These are phyloP conservation scores for Sphagnurus paluster DNA, from an alignment of 1,284 basidiomycete genomes.

Conservation along the genomic window DNA sequence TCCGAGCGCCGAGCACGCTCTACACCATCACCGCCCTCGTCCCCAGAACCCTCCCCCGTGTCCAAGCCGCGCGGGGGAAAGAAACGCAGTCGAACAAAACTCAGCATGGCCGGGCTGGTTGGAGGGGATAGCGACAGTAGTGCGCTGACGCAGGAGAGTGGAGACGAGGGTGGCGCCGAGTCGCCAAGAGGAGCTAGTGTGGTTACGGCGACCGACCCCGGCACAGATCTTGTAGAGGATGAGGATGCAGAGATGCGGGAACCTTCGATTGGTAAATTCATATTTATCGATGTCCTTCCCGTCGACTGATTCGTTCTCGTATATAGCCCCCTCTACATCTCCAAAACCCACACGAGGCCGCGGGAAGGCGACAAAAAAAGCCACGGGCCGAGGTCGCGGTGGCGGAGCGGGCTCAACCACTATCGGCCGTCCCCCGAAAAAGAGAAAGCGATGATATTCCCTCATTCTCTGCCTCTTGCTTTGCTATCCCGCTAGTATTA, in stretches of 20 bases:
- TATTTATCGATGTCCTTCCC: background rate
- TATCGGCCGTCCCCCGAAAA: conserved; percentile 29
- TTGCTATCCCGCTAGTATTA: conserved; percentile 7
- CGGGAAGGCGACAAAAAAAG: conserved; percentile 25
- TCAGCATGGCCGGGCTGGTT: conserved; percentile 66
- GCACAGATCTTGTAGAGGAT: conserved; percentile 63
- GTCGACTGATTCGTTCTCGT: conserved; percentile 6
- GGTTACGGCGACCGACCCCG: conserved; percentile 67
- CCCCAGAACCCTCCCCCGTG: conserved; percentile 44
- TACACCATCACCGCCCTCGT: conserved; percentile 58
- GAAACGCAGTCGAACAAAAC: conserved; percentile 35
- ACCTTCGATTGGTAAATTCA: conserved; percentile 51
- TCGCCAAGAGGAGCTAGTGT: conserved; percentile 57
- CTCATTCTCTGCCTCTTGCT: background rate
- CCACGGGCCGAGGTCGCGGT: conserved; percentile 17
- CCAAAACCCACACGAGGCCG: conserved; percentile 32
- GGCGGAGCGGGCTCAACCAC: conserved; percentile 24
- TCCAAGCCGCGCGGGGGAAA: conserved; percentile 18
- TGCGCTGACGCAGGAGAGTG: conserved; percentile 76
- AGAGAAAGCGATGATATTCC: conserved; percentile 30
- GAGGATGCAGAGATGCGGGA: conserved; percentile 60
- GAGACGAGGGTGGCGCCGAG: conserved; percentile 58
- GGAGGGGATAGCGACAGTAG: conserved; percentile 80
- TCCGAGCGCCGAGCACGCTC: conserved; percentile 62
- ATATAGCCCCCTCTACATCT: conserved; percentile 32